Conservation (phyloP, 768 basidiomycete genomes). For the Pulveroboletus sp. region DNA sequence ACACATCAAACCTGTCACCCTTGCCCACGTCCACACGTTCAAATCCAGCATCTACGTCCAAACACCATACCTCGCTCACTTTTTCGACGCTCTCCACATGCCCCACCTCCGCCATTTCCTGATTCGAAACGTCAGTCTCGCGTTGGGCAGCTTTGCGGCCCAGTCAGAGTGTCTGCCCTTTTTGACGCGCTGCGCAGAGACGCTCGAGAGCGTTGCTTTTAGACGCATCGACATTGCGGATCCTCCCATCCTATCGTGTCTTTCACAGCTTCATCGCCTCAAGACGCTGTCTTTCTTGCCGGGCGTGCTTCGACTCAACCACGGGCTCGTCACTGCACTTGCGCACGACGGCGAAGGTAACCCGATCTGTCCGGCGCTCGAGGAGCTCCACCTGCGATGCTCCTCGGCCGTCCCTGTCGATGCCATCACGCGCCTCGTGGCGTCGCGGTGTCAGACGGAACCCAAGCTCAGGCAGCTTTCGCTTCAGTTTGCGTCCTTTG, state of each 20-base stretch:
- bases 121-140: constrained; percentile 28
- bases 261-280: constrained; percentile 17
- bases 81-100: constrained; percentile 28
- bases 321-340: constrained; percentile 27
- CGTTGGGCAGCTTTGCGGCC: constrained; percentile 22
- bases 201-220: constrained; percentile 27
- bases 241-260: constrained; percentile 15
- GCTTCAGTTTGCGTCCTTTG: constrained; percentile 27
- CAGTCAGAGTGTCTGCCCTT: constrained; percentile 30
- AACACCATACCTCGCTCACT: constrained; percentile 19
- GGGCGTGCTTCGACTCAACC: constrained; percentile 30
- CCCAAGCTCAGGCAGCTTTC: constrained; percentile 17
- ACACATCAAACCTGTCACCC: constrained; percentile 21
- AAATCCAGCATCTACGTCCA: constrained; percentile 25
- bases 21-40: constrained; percentile 28
- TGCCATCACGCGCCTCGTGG: constrained; percentile 21
- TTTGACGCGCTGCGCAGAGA: constrained; percentile 23
- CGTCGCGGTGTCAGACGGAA: constrained; percentile 18
- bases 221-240: constrained; percentile 24
- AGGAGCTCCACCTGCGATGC: constrained; percentile 23
- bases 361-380: constrained; percentile 22
- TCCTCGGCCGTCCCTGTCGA: constrained; percentile 23
- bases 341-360: background rate
- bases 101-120: constrained; percentile 26
- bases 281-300: constrained; percentile 22